Percentiles rank a stretch among this genome's conserved stretches.
These are phyloP conservation scores for Cordyceps tenuipes DNA, from an alignment of 2,329 filamentous ascomycete genomes.

Conservation along the genomic window DNA sequence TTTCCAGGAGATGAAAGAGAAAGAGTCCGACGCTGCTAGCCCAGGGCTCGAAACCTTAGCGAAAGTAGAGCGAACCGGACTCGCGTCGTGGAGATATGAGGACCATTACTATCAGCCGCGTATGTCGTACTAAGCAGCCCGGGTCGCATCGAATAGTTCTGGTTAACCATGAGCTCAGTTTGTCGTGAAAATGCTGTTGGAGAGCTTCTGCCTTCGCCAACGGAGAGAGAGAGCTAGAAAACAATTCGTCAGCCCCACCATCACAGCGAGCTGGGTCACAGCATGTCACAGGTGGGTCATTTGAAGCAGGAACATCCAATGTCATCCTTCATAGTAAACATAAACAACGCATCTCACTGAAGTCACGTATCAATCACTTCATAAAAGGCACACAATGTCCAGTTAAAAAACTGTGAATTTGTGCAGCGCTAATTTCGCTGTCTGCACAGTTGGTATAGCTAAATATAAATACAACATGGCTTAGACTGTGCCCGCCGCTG, in stretches of 20 bases:
- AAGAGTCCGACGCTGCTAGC: too few species aligned
- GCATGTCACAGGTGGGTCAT: background rate
- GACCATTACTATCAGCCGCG: background rate
- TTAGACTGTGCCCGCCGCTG: background rate
- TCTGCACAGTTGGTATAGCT: conserved; percentile 12
- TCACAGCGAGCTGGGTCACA: background rate
- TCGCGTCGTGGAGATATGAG: background rate
- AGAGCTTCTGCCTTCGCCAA: background rate
- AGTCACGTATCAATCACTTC: background rate
- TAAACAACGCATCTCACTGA: too few species aligned
- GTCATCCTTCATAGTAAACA: too few species aligned
- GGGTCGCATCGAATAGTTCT: background rate
- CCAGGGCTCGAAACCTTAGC: too few species aligned
- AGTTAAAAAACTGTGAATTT: conserved; percentile 15
- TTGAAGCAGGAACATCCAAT: background rate
- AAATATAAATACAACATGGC: conserved; percentile 13
- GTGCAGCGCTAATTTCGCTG: conserved; percentile 12
- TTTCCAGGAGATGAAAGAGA: too few species aligned
- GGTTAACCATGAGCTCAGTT: background rate
- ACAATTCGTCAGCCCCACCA: background rate
- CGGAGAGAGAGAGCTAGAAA: background rate
- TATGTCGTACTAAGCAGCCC: background rate
- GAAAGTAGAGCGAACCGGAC: background rate
- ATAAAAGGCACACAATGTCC: background rate
- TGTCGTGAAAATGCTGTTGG: background rate